phyloP scores from a whole-genome alignment of 495 filamentous ascomycete species.

The Penicillium atrosanguineum region DNA sequence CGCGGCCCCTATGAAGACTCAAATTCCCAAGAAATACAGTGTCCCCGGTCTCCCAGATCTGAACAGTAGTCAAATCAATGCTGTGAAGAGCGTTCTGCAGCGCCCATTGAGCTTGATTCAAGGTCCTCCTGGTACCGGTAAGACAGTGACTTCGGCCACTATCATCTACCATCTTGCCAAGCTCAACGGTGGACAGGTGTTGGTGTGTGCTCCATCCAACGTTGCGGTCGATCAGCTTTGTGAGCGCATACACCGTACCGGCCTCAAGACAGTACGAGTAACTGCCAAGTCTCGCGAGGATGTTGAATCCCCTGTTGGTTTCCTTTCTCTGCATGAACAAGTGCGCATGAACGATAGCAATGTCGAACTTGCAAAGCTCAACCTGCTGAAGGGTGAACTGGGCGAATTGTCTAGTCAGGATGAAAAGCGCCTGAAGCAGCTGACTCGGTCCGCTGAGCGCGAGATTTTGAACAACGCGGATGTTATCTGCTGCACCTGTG shows the following conservation, averaged over 20 bases:
- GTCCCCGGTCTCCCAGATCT: slow-evolving; percentile 94
- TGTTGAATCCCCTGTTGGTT: slow-evolving; percentile 93
- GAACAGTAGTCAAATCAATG: slow-evolving; percentile 93
- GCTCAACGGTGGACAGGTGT: slow-evolving; percentile 88
- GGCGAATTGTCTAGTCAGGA: slow-evolving; percentile 94
- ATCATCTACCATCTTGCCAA: slow-evolving; percentile 98
- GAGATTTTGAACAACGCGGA: slow-evolving; percentile 95
- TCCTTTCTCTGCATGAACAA: slow-evolving; percentile 93
- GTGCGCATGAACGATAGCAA: slow-evolving; percentile 97
- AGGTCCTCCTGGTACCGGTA: slow-evolving; percentile 94
- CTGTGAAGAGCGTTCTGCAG: slow-evolving; percentile 92
- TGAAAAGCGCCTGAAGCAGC: slow-evolving; percentile 95
- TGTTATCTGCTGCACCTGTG: slow-evolving; percentile 98
- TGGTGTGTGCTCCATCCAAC: slow-evolving; percentile 97
- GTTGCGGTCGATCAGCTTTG: slow-evolving; percentile 98
- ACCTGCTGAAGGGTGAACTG: slow-evolving; percentile 84
- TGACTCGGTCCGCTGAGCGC: slow-evolving; percentile 89
- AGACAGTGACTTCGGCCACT: slow-evolving; percentile 98
- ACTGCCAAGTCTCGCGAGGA: slow-evolving; percentile 98
- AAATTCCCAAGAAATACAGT: slow-evolving; percentile 94
- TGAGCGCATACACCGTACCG: slow-evolving; percentile 93
- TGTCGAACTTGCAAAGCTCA: slow-evolving; percentile 85
- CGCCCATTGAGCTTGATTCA: slow-evolving; percentile 95
- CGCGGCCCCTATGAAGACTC: slow-evolving; percentile 93
- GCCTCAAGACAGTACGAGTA: slow-evolving; percentile 94